A percentile compares a stretch with the other conserved stretches of the same genome.
phyloP scores from a whole-genome alignment of 148 eudicot species.

The Vaccinium corymbosum region DNA sequence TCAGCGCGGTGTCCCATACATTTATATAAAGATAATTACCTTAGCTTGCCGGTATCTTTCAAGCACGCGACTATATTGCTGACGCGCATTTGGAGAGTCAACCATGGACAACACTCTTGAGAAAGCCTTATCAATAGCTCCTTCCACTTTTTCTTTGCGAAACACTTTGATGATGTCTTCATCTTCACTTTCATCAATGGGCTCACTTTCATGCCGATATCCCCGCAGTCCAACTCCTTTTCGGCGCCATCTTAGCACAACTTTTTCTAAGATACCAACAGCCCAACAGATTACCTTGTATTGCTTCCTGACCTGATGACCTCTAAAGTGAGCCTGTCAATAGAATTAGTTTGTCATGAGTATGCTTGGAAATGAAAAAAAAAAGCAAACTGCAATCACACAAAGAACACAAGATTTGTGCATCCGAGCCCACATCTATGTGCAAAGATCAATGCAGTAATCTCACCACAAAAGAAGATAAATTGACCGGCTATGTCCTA shows the following conservation, averaged over 20 bases:
- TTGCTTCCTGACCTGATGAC: conserved; percentile 80
- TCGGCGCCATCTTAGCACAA: conserved; percentile 87
- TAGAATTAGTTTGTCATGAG: conserved; percentile 17
- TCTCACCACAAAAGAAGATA: background rate
- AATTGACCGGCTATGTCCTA: background rate
- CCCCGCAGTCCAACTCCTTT: conserved; percentile 82
- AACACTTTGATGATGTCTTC: conserved; percentile 69
- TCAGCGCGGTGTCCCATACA: background rate
- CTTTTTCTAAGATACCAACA: conserved; percentile 79
- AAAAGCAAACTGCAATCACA: background rate
- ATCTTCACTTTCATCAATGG: conserved; percentile 55
- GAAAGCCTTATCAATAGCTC: conserved; percentile 78
- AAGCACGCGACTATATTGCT: conserved; percentile 80
- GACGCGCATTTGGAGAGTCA: conserved; percentile 69
- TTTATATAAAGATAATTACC: conserved; percentile 32
- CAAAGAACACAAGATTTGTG: background rate
- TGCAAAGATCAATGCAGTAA: background rate
- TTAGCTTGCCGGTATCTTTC: conserved; percentile 72
- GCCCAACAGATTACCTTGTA: conserved; percentile 88
- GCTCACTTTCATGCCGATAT: conserved; percentile 47
- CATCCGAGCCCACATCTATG: background rate
- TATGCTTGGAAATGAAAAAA: background rate
- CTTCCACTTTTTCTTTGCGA: conserved; percentile 73
- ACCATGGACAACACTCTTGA: conserved; percentile 83
- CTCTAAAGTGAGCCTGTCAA: conserved; percentile 92